Evolutionary conservation across 2,329 filamentous ascomycete species (phyloP).

Genomic region (Aspergillus flavus): DNA sequence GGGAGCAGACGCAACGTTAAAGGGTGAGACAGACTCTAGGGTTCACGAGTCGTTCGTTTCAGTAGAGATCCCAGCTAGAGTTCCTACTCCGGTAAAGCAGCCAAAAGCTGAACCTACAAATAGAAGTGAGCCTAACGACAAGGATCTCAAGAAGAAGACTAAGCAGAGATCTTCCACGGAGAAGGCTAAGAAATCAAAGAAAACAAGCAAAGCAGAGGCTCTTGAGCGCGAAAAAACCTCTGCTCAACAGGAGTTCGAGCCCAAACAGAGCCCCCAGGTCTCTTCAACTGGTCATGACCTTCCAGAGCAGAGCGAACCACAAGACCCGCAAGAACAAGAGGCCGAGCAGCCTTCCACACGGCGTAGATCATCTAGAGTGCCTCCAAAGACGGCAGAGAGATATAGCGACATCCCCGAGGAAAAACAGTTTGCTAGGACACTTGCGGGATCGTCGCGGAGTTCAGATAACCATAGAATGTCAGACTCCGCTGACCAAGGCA

Average conservation of each 20-base stretch:
- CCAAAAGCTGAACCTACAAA: constrained; percentile 26
- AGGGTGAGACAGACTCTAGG: constrained; percentile 14
- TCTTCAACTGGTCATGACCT: not conserved
- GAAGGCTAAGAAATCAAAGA: constrained; percentile 33
- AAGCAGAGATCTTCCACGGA: constrained; percentile 32
- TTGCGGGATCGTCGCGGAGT: constrained; percentile 31
- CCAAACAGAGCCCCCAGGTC: not conserved
- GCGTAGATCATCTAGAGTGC: constrained; percentile 31
- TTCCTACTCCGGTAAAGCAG: constrained; percentile 31
- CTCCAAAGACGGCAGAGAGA: constrained; percentile 40
- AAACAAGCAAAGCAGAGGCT: constrained; percentile 13
- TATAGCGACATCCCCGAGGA: constrained; percentile 43
- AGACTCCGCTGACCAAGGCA: constrained; percentile 12
- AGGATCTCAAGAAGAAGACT: constrained; percentile 29
- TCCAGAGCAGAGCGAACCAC: constrained; percentile 24
- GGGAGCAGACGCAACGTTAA: constrained; percentile 12
- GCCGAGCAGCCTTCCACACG: constrained; percentile 18
- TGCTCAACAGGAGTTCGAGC: not conserved
- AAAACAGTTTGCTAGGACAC: constrained; percentile 35
- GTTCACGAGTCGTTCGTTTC: constrained; percentile 34
- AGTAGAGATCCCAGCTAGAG: constrained; percentile 31
- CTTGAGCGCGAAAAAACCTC: constrained; percentile 12
- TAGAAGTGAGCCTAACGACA: constrained; percentile 17
- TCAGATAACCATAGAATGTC: constrained; percentile 18
- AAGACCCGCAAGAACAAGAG: constrained; percentile 20